Evolutionary conservation across 805 yeast genomes (phyloP).

Genomic region (Wickerhamomyces mucosus): DNA sequence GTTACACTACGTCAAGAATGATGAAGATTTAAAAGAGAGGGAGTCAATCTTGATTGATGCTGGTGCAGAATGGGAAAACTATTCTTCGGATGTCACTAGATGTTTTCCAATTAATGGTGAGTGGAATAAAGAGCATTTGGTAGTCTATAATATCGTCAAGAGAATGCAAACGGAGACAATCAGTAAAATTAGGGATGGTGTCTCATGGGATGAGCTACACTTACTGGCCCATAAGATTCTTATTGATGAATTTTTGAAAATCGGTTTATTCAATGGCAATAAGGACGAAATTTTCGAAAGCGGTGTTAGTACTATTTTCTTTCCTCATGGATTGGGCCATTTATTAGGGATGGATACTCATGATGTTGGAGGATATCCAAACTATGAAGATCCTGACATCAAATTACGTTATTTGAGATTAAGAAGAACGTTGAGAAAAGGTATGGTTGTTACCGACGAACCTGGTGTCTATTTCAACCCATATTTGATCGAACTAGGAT

Average conservation of each 20-base stretch:
- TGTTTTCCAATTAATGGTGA: constrained; percentile 88
- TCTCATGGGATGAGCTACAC: constrained; percentile 78
- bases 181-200: constrained; percentile 73
- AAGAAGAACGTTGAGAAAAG: constrained; percentile 58
- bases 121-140: constrained; percentile 82
- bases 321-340: constrained; percentile 96
- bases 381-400: constrained; percentile 78
- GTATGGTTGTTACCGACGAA: constrained; percentile 89
- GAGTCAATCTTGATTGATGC: constrained; percentile 82
- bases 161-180: constrained; percentile 76
- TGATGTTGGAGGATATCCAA: constrained; percentile 85
- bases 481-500: constrained; percentile 57
- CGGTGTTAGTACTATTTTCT: constrained; percentile 67
- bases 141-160: constrained; percentile 67
- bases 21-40: constrained; percentile 47
- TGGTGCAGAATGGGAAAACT: constrained; percentile 94
- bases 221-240: constrained; percentile 68
- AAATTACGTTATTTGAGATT: constrained; percentile 70
- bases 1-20: constrained; percentile 81
- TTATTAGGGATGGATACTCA: constrained; percentile 92
- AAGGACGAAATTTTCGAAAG: constrained; percentile 63
- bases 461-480: constrained; percentile 93
- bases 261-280: constrained; percentile 66
- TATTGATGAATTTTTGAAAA: constrained; percentile 54
- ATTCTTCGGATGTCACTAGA: constrained; percentile 90